Conservation (phyloP, 257 asterid species). For the Lavandula angustifolia region DNA sequence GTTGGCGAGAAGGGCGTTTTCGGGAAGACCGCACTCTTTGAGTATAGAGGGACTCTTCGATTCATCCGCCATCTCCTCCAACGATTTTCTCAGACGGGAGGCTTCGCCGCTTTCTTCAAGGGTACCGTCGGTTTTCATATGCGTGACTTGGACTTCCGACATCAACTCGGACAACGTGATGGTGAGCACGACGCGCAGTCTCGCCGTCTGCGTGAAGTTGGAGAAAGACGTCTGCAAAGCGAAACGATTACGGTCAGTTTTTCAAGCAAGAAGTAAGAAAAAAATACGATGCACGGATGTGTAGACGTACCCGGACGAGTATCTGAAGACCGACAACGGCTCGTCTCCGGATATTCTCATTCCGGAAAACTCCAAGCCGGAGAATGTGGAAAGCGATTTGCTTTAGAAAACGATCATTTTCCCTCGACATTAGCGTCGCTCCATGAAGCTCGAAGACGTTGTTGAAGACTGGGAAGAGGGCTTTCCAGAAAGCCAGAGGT, state of each 20-base stretch:
- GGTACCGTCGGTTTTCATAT: constrained; percentile 88
- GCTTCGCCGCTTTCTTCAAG: constrained; percentile 97
- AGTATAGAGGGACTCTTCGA: constrained; percentile 54
- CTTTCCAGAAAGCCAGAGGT: constrained; percentile 87
- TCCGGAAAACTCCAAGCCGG: constrained; percentile 92
- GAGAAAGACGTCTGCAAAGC: constrained; percentile 90
- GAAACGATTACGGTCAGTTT: constrained; percentile 28
- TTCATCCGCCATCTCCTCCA: constrained; percentile 89
- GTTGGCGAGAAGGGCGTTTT: constrained; percentile 58
- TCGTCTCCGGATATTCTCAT: constrained; percentile 78
- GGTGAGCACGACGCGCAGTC: constrained; percentile 89
- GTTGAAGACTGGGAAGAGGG: constrained; percentile 84
- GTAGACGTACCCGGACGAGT: constrained; percentile 77
- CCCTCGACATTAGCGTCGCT: constrained; percentile 96
- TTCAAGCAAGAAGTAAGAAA: constrained; percentile 33
- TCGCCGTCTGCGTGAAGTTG: constrained; percentile 73
- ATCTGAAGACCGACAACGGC: constrained; percentile 95
- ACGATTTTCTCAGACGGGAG: constrained; percentile 79
- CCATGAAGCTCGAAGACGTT: constrained; percentile 89
- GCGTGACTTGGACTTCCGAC: constrained; percentile 99
- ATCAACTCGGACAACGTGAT: constrained; percentile 95
- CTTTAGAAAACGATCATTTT: constrained; percentile 93
- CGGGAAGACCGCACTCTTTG: constrained; percentile 78
- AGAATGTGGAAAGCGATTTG: constrained; percentile 96
- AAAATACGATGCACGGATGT: constrained; percentile 8